A percentile compares a stretch with the other conserved stretches of the same genome.
Conservation (phyloP, 208 protist species). For the Borovskyia barvae region DNA sequence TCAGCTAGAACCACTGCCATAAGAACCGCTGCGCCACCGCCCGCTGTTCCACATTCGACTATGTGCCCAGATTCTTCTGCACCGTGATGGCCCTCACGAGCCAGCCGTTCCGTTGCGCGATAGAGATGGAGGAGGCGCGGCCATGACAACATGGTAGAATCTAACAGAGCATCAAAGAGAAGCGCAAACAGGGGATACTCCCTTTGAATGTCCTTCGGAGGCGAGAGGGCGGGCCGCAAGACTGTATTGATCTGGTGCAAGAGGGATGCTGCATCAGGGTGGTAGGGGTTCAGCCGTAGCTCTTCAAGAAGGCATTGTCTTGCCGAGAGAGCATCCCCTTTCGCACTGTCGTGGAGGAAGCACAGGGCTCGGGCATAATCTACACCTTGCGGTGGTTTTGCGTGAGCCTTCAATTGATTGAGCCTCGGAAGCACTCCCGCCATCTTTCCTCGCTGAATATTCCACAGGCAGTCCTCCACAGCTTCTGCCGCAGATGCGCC, state of each 20-base stretch:
- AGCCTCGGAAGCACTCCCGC: slow-evolving; percentile 30
- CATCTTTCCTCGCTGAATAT: slow-evolving; percentile 11
- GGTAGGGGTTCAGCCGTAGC: slow-evolving; percentile 47
- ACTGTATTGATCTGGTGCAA: slow-evolving; percentile 50
- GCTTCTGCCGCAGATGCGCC: slow-evolving; percentile 6
- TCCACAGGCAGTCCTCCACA: slow-evolving; percentile 14
- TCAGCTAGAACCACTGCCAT: slow-evolving; percentile 53
- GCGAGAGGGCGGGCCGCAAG: slow-evolving; percentile 36
- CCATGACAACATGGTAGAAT: slow-evolving; percentile 84
- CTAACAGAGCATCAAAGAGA: slow-evolving; percentile 64
- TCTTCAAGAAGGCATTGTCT: slow-evolving; percentile 76
- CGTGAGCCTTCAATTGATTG: slow-evolving; percentile 43
- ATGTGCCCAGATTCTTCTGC: slow-evolving; percentile 26
- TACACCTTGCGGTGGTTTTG: slow-evolving; percentile 21
- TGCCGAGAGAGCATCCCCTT: slow-evolving; percentile 42
- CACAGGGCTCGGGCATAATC: slow-evolving; percentile 74
- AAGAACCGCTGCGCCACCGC: slow-evolving; percentile 62
- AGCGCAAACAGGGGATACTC: slow-evolving; percentile 61
- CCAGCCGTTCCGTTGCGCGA: slow-evolving; percentile 18
- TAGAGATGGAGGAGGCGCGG: slow-evolving; percentile 63
- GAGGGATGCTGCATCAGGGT: slow-evolving; percentile 29
- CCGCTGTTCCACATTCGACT: slow-evolving; percentile 78
- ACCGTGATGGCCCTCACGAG: not conserved
- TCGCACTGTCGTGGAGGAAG: slow-evolving; percentile 34
- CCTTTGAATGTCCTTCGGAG: slow-evolving; percentile 39